phyloP scores from a whole-genome alignment of 139 green algal genomes.

The Gonium pectorale region DNA sequence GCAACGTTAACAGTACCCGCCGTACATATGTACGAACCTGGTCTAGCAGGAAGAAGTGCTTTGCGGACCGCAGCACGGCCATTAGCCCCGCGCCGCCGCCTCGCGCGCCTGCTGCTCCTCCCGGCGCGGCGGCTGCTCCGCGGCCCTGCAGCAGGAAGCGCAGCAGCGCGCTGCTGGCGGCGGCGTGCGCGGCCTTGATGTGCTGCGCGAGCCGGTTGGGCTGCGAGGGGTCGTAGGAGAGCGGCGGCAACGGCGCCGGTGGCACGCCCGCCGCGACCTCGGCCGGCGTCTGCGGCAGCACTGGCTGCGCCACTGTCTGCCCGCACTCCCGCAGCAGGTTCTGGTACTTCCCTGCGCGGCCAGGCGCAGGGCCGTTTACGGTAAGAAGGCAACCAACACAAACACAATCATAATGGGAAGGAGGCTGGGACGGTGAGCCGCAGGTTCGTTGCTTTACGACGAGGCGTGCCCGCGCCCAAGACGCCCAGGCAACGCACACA shows the following conservation, averaged over 20 bases:
- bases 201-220: slow-evolving; percentile 29
- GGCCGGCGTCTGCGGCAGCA: neutral
- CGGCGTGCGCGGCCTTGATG: slow-evolving; percentile 65
- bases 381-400: no score
- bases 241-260: slow-evolving; percentile 6
- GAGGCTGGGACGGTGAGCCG: no score
- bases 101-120: neutral
- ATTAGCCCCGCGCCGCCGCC: slow-evolving; percentile 59
- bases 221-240: slow-evolving; percentile 65
- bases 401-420: no score
- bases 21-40: slow-evolving; percentile 52
- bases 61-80: slow-evolving; percentile 78
- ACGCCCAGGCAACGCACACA: neutral
- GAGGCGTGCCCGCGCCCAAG: no score
- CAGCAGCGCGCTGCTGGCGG: slow-evolving; percentile 74
- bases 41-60: slow-evolving; percentile 94
- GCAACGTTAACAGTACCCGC: neutral
- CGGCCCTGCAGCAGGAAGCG: slow-evolving; percentile 63
- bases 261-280: neutral
- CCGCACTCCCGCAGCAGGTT: slow-evolving; percentile 89
- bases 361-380: no score
- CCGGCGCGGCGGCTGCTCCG: neutral
- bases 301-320: slow-evolving; percentile 45
- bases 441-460: no score
- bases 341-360: slow-evolving; percentile 86